Evolutionary conservation across 2,329 filamentous ascomycete genomes (phyloP).

Genomic region (Arachnomyces sp.): DNA sequence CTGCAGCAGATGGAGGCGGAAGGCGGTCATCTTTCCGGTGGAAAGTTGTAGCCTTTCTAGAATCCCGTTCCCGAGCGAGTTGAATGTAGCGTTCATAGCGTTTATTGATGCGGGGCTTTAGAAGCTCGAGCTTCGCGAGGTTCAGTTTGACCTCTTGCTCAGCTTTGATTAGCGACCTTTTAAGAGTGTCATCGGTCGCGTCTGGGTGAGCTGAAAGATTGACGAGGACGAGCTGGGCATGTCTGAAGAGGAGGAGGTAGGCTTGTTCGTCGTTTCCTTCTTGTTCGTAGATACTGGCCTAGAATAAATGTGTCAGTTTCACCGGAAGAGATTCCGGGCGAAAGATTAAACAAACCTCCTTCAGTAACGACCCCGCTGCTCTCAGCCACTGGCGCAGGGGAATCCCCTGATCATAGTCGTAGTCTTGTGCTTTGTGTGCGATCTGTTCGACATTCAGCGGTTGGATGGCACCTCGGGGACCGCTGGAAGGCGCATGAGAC

Average conservation of each 20-base stretch:
- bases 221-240: conserved; percentile 74
- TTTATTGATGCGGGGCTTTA: conserved; percentile 70
- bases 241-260: conserved; percentile 84
- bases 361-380: conserved; percentile 67
- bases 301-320: conserved; percentile 16
- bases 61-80: conserved; percentile 38
- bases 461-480: conserved; percentile 21
- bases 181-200: conserved; percentile 54
- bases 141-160: conserved; percentile 56
- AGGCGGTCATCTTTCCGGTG: conserved; percentile 7
- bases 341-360: conserved; percentile 53
- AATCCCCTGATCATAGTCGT: conserved; percentile 70
- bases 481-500: too few relatives aligned
- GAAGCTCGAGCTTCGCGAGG: conserved; percentile 61
- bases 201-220: conserved; percentile 70
- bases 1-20: conserved; percentile 23
- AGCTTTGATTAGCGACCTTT: conserved; percentile 45
- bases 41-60: conserved; percentile 26
- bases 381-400: conserved; percentile 73
- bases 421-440: conserved; percentile 63
- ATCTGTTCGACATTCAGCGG: conserved; percentile 73
- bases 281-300: conserved; percentile 77
- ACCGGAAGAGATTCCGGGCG: not conserved
- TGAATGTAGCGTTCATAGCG: conserved; percentile 61
- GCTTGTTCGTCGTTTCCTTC: conserved; percentile 83